Evolutionary conservation across 768 basidiomycete genomes (phyloP).

Genomic region (Lyophyllum atratum): DNA sequence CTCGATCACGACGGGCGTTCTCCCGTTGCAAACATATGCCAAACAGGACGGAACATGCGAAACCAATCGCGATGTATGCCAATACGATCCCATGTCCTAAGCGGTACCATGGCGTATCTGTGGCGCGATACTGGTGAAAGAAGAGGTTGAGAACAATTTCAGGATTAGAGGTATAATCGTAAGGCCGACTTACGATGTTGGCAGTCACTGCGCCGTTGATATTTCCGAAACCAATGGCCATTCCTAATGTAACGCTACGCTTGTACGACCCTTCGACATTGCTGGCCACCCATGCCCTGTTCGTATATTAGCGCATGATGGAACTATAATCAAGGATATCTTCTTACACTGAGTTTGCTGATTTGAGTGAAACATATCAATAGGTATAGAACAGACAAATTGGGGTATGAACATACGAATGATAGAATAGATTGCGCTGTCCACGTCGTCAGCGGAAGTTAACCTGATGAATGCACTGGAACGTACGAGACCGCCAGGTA

Average conservation of each 20-base stretch:
- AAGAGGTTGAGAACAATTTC: background rate
- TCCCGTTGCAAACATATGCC: constrained; percentile 53
- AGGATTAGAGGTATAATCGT: background rate
- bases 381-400: background rate
- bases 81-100: constrained; percentile 71
- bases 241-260: constrained; percentile 66
- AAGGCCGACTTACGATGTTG: constrained; percentile 55
- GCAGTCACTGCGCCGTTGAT: constrained; percentile 69
- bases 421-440: constrained; percentile 52
- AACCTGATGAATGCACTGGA: background rate
- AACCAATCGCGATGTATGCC: constrained; percentile 68
- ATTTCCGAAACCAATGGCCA: constrained; percentile 72
- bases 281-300: constrained; percentile 70
- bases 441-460: background rate
- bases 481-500: constrained; percentile 72
- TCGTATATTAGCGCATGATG: background rate
- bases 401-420: constrained; percentile 39
- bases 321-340: background rate
- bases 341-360: constrained; percentile 54
- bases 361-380: background rate
- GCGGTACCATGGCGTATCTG: constrained; percentile 67
- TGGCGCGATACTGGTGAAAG: constrained; percentile 56
- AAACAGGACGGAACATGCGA: constrained; percentile 52
- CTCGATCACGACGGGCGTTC: constrained; percentile 62
- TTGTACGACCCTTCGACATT: constrained; percentile 79